Evolutionary conservation across 1,284 basidiomycete species (phyloP), one percentile per base, ranked within the genome.

Genomic region (Paramarasmius palmivorus): DNA sequence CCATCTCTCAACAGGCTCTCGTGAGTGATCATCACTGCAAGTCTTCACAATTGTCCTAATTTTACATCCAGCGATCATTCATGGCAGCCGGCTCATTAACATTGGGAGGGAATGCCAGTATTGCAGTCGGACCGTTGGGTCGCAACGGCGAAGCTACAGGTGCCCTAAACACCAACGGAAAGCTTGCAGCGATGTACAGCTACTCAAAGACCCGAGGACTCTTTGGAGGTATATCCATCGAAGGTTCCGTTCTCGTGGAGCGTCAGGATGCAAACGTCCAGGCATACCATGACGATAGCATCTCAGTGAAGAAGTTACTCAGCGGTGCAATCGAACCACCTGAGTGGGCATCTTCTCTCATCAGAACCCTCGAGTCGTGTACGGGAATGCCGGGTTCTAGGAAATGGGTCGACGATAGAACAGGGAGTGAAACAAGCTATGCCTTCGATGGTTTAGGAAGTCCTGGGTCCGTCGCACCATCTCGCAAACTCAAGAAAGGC

Each of bases 171-270:
- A 82, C 91, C 0, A 91, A 86, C 49, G 95, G 95, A 47, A 91
- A 90, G 66, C 72, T 98, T 4, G 93, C 95, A 6, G 95, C 95
- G 45, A 98, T 98, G 94, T 93, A 96, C 71, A 92, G 89, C 59
- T 99, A 99, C 70, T 95, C 92, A 3, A 95, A 95, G 70, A 95
- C 94, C 3, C 86, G 92, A 59, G 96, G 96, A 10, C 79, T 98
- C 1, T 97, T 97, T 60, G 93, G 90, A 39, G 90, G 85, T 8
- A 69, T 90, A 15, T 94, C 92, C 8, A 74, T 98, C 34, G 95
- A 98, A 77, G 96, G 96, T 9, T 94, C 92, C 0, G 88, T 98
- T 40, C 95, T 99, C 51, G 81, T 97, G 19, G 96, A 98, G 69
- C 85, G 97, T 23, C 88, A 93, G 66, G 97, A 99, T 67, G 92